Conservation (phyloP, 495 filamentous ascomycete species). For the Penicillium chermesinum region DNA sequence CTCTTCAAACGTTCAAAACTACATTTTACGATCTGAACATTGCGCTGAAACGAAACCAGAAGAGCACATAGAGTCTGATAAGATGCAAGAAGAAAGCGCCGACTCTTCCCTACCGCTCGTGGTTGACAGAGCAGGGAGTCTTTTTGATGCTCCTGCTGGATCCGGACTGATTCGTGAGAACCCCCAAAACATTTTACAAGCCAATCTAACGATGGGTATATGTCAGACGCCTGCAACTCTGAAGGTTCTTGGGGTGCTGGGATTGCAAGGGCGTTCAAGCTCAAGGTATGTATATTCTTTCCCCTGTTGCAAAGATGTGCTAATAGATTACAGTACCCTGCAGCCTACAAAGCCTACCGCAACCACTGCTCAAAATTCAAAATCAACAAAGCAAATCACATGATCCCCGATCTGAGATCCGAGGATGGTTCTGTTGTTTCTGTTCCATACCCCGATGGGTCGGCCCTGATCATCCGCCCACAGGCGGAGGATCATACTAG, state of each 20-base stretch:
- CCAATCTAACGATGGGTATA: conserved; percentile 3
- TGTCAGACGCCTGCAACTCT: conserved; percentile 44
- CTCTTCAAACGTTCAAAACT: no score
- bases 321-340: conserved; percentile 32
- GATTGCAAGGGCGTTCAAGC: conserved; percentile 33
- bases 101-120: neutral
- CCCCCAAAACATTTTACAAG: neutral
- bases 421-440: neutral
- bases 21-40: no score
- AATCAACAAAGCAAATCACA: conserved; percentile 2
- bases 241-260: conserved; percentile 41
- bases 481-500: conserved; percentile 19
- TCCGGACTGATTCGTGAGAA: conserved; percentile 41
- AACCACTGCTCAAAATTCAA: conserved; percentile 24
- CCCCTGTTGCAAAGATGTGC: neutral
- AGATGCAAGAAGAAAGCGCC: neutral
- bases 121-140: conserved; percentile 32
- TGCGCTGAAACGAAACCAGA: no score
- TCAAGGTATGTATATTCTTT: conserved; percentile 16
- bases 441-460: conserved; percentile 25
- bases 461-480: conserved; percentile 42
- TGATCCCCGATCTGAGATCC: conserved; percentile 3
- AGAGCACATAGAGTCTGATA: neutral
- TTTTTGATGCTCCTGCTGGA: conserved; percentile 41
- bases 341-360: conserved; percentile 33